Conservation (phyloP, 345 rosid genomes). For the Balakata baccata region DNA sequence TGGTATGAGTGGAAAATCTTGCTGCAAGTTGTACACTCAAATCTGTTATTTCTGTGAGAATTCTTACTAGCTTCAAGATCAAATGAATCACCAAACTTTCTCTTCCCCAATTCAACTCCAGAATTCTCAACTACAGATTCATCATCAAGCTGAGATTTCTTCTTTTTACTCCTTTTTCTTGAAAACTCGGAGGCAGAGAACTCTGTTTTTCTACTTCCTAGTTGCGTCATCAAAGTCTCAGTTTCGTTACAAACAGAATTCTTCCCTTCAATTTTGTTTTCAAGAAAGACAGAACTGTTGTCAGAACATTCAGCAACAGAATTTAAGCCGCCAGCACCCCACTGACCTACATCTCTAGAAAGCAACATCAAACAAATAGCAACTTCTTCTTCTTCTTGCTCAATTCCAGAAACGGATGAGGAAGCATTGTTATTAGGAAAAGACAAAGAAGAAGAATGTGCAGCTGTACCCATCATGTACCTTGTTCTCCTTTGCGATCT, state of each 20-base stretch:
- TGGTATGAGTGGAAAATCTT: slow-evolving; percentile 68
- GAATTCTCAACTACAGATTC: slow-evolving; percentile 18
- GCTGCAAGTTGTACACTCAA: slow-evolving; percentile 67
- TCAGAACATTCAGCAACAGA: slow-evolving; percentile 43
- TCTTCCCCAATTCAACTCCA: slow-evolving; percentile 19
- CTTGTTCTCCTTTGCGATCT: slow-evolving; percentile 45
- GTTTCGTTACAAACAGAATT: not conserved
- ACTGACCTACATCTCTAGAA: slow-evolving; percentile 43
- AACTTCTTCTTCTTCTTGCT: slow-evolving; percentile 58
- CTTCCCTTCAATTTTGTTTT: slow-evolving; percentile 7
- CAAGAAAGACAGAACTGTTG: slow-evolving; percentile 32
- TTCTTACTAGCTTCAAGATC: slow-evolving; percentile 26
- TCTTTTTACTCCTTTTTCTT: slow-evolving; percentile 14
- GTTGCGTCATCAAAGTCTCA: slow-evolving; percentile 3
- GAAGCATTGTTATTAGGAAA: slow-evolving; percentile 32
- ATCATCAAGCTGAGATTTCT: slow-evolving; percentile 13
- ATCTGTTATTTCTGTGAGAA: slow-evolving; percentile 34
- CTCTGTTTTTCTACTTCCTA: slow-evolving; percentile 15
- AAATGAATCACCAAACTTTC: slow-evolving; percentile 7
- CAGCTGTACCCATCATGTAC: slow-evolving; percentile 27
- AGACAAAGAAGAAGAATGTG: slow-evolving; percentile 42
- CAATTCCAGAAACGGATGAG: slow-evolving; percentile 47
- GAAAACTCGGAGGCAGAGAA: slow-evolving; percentile 23
- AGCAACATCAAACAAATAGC: slow-evolving; percentile 67
- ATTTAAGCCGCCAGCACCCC: slow-evolving; percentile 20